Evolutionary conservation across 257 asterid species (phyloP), one percentile per base, ranked within the genome.

Genomic region (Nyctanthes arbortristis): DNA sequence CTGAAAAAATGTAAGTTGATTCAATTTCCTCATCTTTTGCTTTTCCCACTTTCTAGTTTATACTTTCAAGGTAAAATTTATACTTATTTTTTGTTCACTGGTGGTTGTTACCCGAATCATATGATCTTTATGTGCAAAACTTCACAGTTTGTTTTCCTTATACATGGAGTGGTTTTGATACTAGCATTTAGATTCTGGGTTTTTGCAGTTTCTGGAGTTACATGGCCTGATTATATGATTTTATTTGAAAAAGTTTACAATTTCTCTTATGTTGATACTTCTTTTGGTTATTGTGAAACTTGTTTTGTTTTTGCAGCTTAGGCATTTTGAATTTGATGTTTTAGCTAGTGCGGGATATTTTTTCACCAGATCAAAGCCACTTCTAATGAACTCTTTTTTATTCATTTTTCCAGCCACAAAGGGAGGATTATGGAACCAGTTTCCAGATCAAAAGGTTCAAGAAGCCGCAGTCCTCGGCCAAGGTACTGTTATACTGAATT

Each of bases 401-500:
- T 80, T 65, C 40, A 67, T 61, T 34, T 35, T 61, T 37, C 24
- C 82, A 93, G 97, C 72, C 81, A 86, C 55, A 94, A 85, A 74
- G 99, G 99, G 70, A 85, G 89, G 80, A 79, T 91, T 47, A 77
- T 80, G 73, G 99, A 94, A 79, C 96, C 96, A 68, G 90, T 75
- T 66, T 74, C 74, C 70, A 84, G 61, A 79, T 39, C 96, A 30
- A 89, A 40, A 74, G 86, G 84, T 75, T 88, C 99, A 36, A 84
- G 97, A 73, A 94, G 99, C 89, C 90, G 91, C 69, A 94, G 97
- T 78, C 99, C 97, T 68, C 90, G 86, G 5, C 88, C 90, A 54
- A 91, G 97, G 99, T 91, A 55, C 49, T 45, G 43, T 63, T 61
- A 52, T 64, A 12, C 36, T 45, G 61, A 6, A 9, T 45, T 4